A percentile compares a stretch with the other conserved stretches of the same genome.
These are phyloP conservation scores for Microcera coccophila DNA, from an alignment of 2,329 filamentous ascomycete genomes.

Conservation along the genomic window DNA sequence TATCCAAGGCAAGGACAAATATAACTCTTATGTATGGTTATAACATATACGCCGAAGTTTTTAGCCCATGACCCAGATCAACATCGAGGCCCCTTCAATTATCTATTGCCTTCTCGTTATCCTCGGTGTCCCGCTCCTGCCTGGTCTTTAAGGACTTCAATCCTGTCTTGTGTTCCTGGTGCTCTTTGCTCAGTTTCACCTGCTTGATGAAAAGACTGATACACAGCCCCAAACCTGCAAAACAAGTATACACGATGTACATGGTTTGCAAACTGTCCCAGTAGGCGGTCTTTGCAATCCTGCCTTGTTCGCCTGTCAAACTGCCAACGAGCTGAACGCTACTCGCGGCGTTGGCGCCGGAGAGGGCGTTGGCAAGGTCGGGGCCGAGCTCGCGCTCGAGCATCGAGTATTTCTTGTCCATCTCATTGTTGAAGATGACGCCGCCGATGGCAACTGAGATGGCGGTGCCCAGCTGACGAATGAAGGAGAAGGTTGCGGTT, in stretches of 20 bases:
- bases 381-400: slow-evolving; percentile 50
- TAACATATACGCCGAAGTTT: too few species aligned
- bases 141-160: slow-evolving; percentile 40
- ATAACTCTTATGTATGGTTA: too few species aligned
- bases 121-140: slow-evolving; percentile 11
- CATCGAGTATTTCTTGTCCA: slow-evolving; percentile 51
- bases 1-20: too few species aligned
- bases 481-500: slow-evolving; percentile 63
- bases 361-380: slow-evolving; percentile 48
- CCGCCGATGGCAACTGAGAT: slow-evolving; percentile 69
- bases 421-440: slow-evolving; percentile 75
- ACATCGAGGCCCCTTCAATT: too few species aligned
- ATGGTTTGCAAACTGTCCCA: slow-evolving; percentile 50
- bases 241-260: slow-evolving; percentile 54
- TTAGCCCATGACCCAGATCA: too few species aligned
- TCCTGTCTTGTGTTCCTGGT: slow-evolving; percentile 57
- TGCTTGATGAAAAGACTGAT: slow-evolving; percentile 47
- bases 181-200: slow-evolving; percentile 50
- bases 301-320: slow-evolving; percentile 45
- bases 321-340: slow-evolving; percentile 55
- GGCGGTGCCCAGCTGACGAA: slow-evolving; percentile 64
- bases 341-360: slow-evolving; percentile 58
- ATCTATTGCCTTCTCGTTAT: slow-evolving; percentile 13
- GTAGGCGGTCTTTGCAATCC: slow-evolving; percentile 44
- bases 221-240: slow-evolving; percentile 46